Evolutionary conservation across 345 rosid species (phyloP).

Genomic region (Brassica nigra): DNA sequence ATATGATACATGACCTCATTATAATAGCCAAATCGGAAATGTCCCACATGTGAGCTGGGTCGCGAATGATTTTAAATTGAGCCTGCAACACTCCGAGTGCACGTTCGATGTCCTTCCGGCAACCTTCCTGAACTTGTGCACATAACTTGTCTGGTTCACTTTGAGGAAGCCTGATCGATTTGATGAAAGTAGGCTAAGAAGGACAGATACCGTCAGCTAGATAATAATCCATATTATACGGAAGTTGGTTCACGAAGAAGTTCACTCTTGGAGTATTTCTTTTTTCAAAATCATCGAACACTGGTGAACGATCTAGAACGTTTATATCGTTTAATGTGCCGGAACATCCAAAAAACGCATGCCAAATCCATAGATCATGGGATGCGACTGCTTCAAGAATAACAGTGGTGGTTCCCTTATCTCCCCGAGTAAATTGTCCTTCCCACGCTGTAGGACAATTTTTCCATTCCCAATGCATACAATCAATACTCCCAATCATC

Average conservation of each 20-base stretch:
- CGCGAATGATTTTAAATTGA: not conserved
- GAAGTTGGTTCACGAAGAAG: too few relatives aligned
- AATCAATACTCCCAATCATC: too few relatives aligned
- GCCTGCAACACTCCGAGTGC: too few relatives aligned
- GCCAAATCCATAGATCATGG: not conserved
- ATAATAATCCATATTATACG: too few relatives aligned
- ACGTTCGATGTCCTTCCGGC: too few relatives aligned
- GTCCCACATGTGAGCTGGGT: not conserved
- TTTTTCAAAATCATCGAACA: too few relatives aligned
- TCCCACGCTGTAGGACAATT: too few relatives aligned
- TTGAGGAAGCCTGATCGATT: not conserved
- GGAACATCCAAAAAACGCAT: not conserved
- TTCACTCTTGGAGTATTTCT: too few relatives aligned
- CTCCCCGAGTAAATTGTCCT: not conserved
- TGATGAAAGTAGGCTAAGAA: not conserved
- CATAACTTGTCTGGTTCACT: not conserved
- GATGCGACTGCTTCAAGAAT: not conserved
- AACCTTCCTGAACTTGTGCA: too few relatives aligned
- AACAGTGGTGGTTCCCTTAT: not conserved
- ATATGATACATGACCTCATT: not conserved
- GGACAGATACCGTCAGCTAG: not conserved
- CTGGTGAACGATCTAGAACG: too few relatives aligned
- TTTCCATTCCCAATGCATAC: too few relatives aligned
- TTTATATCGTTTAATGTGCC: not conserved
- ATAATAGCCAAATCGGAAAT: not conserved